A percentile compares a stretch with the other conserved stretches of the same genome.
Evolutionary conservation across 106 monocot genomes (phyloP).

Genomic region (Platanthera zijinensis): DNA sequence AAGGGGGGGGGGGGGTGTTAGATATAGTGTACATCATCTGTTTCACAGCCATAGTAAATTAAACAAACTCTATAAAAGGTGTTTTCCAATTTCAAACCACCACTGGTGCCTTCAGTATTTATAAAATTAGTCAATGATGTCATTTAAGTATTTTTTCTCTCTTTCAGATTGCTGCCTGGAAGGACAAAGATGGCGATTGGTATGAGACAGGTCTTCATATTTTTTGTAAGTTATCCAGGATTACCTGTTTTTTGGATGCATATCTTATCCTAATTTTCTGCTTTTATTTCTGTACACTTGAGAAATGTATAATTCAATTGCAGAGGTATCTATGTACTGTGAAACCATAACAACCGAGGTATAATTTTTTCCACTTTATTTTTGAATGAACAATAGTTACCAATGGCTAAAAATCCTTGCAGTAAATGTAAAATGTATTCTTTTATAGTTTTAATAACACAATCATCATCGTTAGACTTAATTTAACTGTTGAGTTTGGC

Average conservation of each 20-base stretch:
- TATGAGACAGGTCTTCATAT: constrained; percentile 98
- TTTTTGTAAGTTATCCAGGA: constrained; percentile 60
- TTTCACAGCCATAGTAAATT: too few relatives aligned
- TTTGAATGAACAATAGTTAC: neutral
- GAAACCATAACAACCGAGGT: neutral
- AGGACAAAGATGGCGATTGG: constrained; percentile 95
- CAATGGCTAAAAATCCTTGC: neutral
- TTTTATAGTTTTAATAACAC: neutral
- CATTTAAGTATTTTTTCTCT: neutral
- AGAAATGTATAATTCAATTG: neutral
- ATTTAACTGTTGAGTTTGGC: neutral
- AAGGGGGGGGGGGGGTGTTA: too few relatives aligned
- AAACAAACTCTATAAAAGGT: too few relatives aligned
- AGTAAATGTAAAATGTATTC: neutral
- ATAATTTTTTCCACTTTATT: neutral
- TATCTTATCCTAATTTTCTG: neutral
- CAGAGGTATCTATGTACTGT: neutral
- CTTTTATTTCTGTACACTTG: neutral
- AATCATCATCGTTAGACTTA: neutral
- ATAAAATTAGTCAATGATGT: neutral
- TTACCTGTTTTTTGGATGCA: neutral
- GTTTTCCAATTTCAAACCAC: too few relatives aligned
- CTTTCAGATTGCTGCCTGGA: constrained; percentile 89
- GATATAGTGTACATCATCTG: too few relatives aligned
- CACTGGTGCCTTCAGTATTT: too few relatives aligned